These are phyloP conservation scores for Pythium periplocum DNA, from an alignment of 352 stramenopile genomes.

Conservation along the genomic window DNA sequence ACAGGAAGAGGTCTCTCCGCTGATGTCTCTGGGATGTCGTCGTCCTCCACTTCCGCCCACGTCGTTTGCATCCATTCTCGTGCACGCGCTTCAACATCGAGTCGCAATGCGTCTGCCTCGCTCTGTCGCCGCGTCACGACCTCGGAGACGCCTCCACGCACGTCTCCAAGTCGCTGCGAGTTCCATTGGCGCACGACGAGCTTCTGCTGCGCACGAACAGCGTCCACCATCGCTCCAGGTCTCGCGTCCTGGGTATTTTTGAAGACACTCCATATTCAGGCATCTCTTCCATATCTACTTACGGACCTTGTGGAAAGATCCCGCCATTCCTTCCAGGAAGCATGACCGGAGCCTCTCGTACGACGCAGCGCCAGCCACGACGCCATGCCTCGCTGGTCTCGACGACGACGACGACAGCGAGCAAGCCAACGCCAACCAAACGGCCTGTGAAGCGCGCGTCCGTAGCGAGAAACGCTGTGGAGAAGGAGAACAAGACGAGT, in stretches of 20 bases:
- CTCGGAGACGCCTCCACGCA: neutral
- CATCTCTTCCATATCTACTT: too few relatives aligned
- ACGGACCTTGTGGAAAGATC: too few relatives aligned
- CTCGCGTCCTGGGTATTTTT: too few relatives aligned
- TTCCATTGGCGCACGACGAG: conserved; percentile 16
- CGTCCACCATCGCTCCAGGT: too few relatives aligned
- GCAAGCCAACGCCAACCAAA: neutral
- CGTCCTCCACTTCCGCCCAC: conserved; percentile 5
- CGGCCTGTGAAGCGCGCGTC: neutral
- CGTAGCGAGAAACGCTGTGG: neutral
- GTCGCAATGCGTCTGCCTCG: neutral
- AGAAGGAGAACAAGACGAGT: neutral
- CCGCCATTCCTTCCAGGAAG: too few relatives aligned
- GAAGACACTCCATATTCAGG: too few relatives aligned
- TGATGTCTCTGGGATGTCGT: conserved; percentile 1
- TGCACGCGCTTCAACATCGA: neutral
- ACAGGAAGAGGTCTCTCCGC: neutral
- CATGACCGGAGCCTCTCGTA: neutral
- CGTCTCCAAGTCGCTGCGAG: neutral
- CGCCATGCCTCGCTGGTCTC: neutral
- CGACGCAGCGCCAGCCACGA: neutral
- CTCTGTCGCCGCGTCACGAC: neutral
- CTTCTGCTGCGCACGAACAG: conserved; percentile 8
- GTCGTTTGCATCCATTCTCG: neutral
- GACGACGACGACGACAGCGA: neutral